A percentile compares a stretch with the other conserved stretches of the same genome.
Evolutionary conservation across 2,329 filamentous ascomycete species (phyloP).

Genomic region (Dactylellina haptotyla): DNA sequence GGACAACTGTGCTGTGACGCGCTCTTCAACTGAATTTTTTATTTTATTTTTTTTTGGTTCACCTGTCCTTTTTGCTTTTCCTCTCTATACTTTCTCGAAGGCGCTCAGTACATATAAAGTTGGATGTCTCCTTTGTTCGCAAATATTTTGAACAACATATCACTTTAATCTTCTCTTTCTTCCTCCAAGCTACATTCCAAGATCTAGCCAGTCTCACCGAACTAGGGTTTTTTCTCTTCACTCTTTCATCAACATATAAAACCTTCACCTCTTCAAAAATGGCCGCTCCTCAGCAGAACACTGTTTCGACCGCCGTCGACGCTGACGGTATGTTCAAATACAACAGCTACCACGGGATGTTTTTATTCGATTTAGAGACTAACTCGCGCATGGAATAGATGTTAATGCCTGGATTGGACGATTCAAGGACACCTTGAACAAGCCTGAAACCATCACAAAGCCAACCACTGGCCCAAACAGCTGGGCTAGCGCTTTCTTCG

Average conservation of each 20-base stretch:
- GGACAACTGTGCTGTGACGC: conserved; percentile 40
- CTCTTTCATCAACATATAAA: conserved; percentile 24
- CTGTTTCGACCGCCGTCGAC: conserved; percentile 41
- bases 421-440: conserved; percentile 50
- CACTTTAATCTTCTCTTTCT: conserved; percentile 41
- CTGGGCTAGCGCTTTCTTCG: conserved; percentile 31
- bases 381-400: too few relatives aligned
- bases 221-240: conserved; percentile 27
- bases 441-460: conserved; percentile 52
- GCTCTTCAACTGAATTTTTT: conserved; percentile 10
- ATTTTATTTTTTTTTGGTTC: conserved; percentile 2
- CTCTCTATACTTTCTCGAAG: conserved; percentile 36
- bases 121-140: conserved; percentile 24
- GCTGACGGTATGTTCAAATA: conserved; percentile 43
- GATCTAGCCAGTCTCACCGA: conserved; percentile 12
- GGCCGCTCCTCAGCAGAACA: conserved; percentile 45
- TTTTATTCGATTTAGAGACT: too few relatives aligned
- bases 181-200: conserved; percentile 2
- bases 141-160: conserved; percentile 17
- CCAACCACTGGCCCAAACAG: conserved; percentile 49
- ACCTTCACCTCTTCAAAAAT: conserved; percentile 25
- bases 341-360: too few relatives aligned
- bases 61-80: conserved; percentile 36
- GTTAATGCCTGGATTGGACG: conserved; percentile 50
- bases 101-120: conserved; percentile 48